Evolutionary conservation across 495 filamentous ascomycete species (phyloP).

Genomic region (Lichina pygmaea): DNA sequence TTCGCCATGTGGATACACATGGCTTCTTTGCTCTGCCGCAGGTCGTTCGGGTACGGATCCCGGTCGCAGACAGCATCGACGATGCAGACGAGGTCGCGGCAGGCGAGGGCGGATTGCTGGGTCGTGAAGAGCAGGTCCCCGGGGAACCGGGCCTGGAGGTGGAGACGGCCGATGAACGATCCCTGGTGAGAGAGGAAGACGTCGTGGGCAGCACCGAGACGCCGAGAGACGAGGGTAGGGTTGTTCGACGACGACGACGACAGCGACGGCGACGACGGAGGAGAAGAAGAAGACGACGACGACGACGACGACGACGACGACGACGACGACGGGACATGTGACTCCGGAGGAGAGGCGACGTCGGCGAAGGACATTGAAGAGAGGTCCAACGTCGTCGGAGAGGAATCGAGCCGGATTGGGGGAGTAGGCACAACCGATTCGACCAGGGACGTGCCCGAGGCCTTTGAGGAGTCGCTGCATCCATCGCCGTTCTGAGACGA

Average conservation of each 20-base stretch:
- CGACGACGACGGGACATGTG: background rate
- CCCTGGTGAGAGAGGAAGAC: slow-evolving; percentile 66
- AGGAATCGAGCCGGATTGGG: background rate
- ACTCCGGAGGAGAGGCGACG: background rate
- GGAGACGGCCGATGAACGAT: slow-evolving; percentile 72
- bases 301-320: background rate
- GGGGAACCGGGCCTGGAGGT: slow-evolving; percentile 69
- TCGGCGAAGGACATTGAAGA: background rate
- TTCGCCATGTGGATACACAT: slow-evolving; percentile 63
- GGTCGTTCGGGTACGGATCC: slow-evolving; percentile 33
- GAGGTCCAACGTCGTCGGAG: background rate
- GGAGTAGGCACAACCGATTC: background rate
- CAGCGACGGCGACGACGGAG: slow-evolving; percentile 17
- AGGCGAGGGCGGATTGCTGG: slow-evolving; percentile 57
- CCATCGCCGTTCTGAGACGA: background rate
- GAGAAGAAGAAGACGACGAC: slow-evolving; percentile 4
- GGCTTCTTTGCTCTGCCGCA: slow-evolving; percentile 41
- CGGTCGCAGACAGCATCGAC: slow-evolving; percentile 67
- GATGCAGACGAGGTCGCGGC: slow-evolving; percentile 45
- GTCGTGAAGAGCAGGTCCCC: slow-evolving; percentile 51
- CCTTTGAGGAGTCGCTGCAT: background rate
- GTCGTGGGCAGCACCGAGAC: slow-evolving; percentile 55
- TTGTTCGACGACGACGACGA: slow-evolving; percentile 8
- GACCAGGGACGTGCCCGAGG: background rate
- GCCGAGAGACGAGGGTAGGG: slow-evolving; percentile 31